Evolutionary conservation across 2,329 filamentous ascomycete genomes (phyloP), one percentile per base, ranked within the genome.

Genomic region (Fusarium mexicanum): DNA sequence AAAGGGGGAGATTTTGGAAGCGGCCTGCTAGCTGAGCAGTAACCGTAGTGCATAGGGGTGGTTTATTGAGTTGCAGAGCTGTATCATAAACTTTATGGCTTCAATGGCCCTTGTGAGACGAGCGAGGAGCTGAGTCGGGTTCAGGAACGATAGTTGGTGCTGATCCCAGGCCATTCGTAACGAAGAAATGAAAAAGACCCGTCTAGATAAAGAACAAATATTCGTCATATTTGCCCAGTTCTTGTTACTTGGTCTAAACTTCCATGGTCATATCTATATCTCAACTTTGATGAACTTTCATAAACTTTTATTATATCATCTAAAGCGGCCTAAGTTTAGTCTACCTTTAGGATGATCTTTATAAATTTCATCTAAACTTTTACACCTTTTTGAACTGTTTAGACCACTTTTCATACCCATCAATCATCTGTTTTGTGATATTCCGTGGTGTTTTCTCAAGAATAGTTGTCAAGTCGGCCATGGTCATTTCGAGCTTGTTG

Each of bases 371-470:
- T 37, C 26, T 26, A 41, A 60, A 47, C 17, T 44, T 51, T 24
- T 70, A 79, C 17, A 71, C 48, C 54, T 69, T 76, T 38, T 73
- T 76, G 69, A 86, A 85, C 79, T 84, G 79, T 40, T 71, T 79
- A 31, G 84, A 83, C 90, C 90, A 93, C 53, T 81, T 83, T 71
- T 91, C 86, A 78, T 91, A 93, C 2, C 85, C 87, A 22, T 84
- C 78, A 61, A 92, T 83, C 85, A 93, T 88, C 59, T 86, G 85
- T 24, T 81, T 79, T 12, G 91, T 92, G 65, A 93, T 91, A 61
- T 90, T 88, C 68, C 86, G 87, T 63, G 87, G 87, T 22, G 89
- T 87, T 57, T 74, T 79, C 37, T 80, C 78, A 29, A 89, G 81
- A 1, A 86, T 86, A 11, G 76, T 79, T 37, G 83, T 76, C 18